Percentiles rank a stretch among this genome's conserved stretches.
Conservation (phyloP, 148 eudicot species). For the Vaccinium darrowii region DNA sequence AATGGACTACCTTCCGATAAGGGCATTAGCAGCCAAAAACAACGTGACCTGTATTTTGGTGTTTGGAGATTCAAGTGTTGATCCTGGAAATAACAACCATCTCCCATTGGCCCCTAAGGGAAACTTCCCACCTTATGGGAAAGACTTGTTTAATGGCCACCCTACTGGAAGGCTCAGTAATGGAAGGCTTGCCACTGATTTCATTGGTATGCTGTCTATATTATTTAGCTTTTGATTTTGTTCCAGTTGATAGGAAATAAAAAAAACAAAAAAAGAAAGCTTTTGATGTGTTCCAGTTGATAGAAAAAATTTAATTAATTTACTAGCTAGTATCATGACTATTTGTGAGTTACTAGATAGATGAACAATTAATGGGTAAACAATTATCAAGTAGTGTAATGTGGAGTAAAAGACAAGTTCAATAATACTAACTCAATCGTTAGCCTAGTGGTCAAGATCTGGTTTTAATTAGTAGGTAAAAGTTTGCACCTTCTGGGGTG, state of each 20-base stretch:
- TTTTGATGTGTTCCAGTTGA: no score
- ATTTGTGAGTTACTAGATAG: no score
- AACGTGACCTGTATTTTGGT: constrained; percentile 41
- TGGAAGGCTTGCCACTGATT: constrained; percentile 53
- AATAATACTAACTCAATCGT: background rate
- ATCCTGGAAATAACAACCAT: constrained; percentile 60
- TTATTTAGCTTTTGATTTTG: background rate
- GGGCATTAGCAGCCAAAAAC: constrained; percentile 25
- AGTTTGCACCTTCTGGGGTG: no score
- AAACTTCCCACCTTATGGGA: constrained; percentile 52
- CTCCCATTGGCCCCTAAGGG: constrained; percentile 23
- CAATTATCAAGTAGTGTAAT: no score
- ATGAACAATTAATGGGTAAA: background rate
- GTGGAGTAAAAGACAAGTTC: background rate
- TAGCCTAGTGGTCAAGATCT: no score
- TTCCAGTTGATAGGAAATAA: background rate
- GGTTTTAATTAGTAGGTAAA: no score
- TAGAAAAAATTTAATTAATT: no score
- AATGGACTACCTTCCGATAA: constrained; percentile 16
- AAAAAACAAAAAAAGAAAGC: no score
- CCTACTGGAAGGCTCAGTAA: constrained; percentile 52
- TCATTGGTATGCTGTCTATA: constrained; percentile 32
- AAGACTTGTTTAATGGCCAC: constrained; percentile 30
- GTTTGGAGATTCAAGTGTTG: constrained; percentile 85
- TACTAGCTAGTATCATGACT: no score